These are phyloP conservation scores for Diplogelasinospora grovesii DNA, from an alignment of 495 filamentous ascomycete genomes.

Conservation along the genomic window DNA sequence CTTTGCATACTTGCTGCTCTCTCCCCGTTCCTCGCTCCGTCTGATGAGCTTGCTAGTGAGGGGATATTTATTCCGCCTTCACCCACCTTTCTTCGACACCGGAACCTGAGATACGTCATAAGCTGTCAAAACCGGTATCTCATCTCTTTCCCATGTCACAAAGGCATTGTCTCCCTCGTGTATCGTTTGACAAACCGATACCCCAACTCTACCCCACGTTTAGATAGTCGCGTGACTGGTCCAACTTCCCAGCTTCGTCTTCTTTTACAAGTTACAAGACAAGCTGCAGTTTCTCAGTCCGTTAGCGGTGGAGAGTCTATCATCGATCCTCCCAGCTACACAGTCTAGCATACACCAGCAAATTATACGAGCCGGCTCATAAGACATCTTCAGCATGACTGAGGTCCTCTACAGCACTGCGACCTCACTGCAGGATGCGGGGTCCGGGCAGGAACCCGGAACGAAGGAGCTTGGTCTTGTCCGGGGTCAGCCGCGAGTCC, in stretches of 20 bases:
- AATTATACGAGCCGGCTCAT: not conserved
- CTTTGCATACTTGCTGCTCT: slow-evolving; percentile 1
- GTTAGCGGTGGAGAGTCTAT: too few species aligned
- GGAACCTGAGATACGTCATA: slow-evolving; percentile 25
- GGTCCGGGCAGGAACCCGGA: slow-evolving; percentile 24
- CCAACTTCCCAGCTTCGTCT: too few species aligned
- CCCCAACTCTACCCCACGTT: too few species aligned
- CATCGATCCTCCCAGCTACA: too few species aligned
- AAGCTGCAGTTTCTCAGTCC: too few species aligned
- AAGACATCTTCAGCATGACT: slow-evolving; percentile 16
- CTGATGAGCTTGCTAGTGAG: slow-evolving; percentile 36
- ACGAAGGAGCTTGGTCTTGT: slow-evolving; percentile 15
- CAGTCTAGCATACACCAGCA: not conserved
- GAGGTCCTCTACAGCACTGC: slow-evolving; percentile 18
- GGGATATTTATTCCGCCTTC: slow-evolving; percentile 11
- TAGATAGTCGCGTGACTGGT: too few species aligned
- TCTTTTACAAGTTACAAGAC: too few species aligned
- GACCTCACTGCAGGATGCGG: slow-evolving; percentile 8
- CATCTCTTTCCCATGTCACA: too few species aligned
- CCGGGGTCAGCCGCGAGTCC: slow-evolving; percentile 13
- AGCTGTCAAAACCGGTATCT: too few species aligned
- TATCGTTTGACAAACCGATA: too few species aligned
- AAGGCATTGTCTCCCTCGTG: too few species aligned
- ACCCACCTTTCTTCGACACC: slow-evolving; percentile 15
- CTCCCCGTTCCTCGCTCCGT: slow-evolving; percentile 2